Evolutionary conservation across 345 rosid species (phyloP), one percentile per base, ranked within the genome.

Genomic region (Raphanus raphanistrum): DNA sequence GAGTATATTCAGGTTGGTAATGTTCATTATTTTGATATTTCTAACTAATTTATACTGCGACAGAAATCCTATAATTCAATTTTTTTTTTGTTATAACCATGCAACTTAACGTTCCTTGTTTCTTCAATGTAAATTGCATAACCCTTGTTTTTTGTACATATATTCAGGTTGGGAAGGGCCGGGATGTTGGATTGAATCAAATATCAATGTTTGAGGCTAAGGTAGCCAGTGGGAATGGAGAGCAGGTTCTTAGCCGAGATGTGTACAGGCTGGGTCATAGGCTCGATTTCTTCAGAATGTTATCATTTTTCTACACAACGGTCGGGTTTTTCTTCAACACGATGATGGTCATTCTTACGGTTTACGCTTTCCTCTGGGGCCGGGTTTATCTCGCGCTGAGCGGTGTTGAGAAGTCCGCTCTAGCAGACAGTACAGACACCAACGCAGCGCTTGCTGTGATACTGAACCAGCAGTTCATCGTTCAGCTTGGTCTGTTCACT

Each of bases 151-250:
- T 41, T 38, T 75, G 43, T 66, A 43, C 57, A 59, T 87, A 84
- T 76, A 84, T 86, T 59, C 95, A 93, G 88, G 97, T 93, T 15
- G 98, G 93, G 4, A 93, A 93, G 82, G 98, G 98, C 66, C 86
- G 97, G 65, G 97, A 91, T 79, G 98, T 93, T 63, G 98, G 98
- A 73, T 63, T 93, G 82, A 91, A 93, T 80, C 95, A 91, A 76
- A 87, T 93, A 68, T 83, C 98, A 33, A 79, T 90, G 90, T 92
- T 92, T 63, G 96, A 92, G 85, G 96, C 94, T 48, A 90, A 92
- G 89, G 88, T 93, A 71, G 93, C 98, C 57, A 90, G 95, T 63
- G 98, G 98, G 65, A 93, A 91, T 60, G 98, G 98, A 5, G 98
- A 93, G 86, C 98, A 93, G 86, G 88, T 86, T 80, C 83, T 93